A percentile compares a stretch with the other conserved stretches of the same genome.
Conservation (phyloP, 2,329 filamentous ascomycete species). For the Xylaria sp. region DNA sequence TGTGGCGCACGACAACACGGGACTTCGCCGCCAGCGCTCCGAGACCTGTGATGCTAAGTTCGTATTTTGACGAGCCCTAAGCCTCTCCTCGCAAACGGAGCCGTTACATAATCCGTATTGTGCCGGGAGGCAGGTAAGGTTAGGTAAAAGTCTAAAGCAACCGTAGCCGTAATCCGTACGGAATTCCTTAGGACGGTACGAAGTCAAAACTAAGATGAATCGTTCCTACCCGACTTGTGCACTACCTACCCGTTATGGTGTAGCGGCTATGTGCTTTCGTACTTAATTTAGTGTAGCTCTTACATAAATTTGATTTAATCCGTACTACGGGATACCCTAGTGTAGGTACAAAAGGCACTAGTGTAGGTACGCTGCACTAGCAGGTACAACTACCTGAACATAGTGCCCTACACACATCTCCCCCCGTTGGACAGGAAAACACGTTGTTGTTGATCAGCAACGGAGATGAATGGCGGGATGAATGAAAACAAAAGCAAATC, state of each 20-base stretch:
- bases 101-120: too few species aligned
- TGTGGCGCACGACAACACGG: slow-evolving; percentile 1
- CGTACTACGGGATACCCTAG: neutral
- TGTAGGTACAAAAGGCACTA: neutral
- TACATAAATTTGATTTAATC: neutral
- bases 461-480: neutral
- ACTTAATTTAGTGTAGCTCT: too few species aligned
- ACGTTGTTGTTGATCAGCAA: neutral
- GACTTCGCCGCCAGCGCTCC: slow-evolving; percentile 14
- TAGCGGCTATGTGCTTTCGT: too few species aligned
- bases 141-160: too few species aligned
- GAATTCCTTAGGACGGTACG: too few species aligned
- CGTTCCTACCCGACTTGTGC: too few species aligned
- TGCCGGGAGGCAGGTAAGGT: too few species aligned
- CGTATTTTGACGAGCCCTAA: too few species aligned
- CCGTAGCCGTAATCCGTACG: too few species aligned
- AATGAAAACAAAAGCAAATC: neutral
- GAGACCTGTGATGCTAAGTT: slow-evolving; percentile 12
- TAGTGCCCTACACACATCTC: neutral
- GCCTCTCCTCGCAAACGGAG: too few species aligned
- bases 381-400: neutral
- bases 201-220: too few species aligned
- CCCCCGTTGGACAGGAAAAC: neutral
- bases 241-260: too few species aligned
- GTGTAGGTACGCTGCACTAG: neutral